Conservation (phyloP, 2,329 filamentous ascomycete genomes). For the Talaromyces sp. region DNA sequence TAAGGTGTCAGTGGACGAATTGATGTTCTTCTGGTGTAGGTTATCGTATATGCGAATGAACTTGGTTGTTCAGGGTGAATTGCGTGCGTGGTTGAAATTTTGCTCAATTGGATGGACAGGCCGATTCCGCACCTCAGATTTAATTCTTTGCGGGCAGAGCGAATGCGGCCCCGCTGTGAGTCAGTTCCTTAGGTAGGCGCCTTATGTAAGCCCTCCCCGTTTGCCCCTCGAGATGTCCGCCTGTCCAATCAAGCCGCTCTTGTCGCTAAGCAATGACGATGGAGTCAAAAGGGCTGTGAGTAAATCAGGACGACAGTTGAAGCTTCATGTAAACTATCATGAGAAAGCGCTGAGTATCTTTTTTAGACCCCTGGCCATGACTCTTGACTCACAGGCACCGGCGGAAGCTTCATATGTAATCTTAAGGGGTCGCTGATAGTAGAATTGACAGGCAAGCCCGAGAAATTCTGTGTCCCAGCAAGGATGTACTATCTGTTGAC, state of each 20-base stretch:
- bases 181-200: background rate
- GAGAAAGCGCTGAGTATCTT: background rate
- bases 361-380: too few relatives aligned
- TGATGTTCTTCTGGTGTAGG: background rate
- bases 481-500: background rate
- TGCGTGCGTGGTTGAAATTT: background rate
- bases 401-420: too few relatives aligned
- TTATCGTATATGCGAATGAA: background rate
- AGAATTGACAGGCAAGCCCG: background rate
- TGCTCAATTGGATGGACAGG: background rate
- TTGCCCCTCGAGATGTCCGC: background rate
- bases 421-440: background rate
- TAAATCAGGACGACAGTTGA: background rate
- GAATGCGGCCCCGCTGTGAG: slow-evolving; percentile 13
- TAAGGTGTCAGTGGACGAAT: background rate
- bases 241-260: background rate
- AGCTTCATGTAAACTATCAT: background rate
- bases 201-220: background rate
- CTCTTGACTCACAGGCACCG: background rate
- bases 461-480: background rate
- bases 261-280: background rate
- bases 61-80: background rate
- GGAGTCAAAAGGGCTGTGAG: too few relatives aligned
- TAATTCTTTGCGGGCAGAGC: slow-evolving; percentile 1
- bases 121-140: slow-evolving; percentile 11